A percentile compares a stretch with the other conserved stretches of the same genome.
phyloP scores from a whole-genome alignment of 345 rosid genomes.

The Pistacia integerrima region DNA sequence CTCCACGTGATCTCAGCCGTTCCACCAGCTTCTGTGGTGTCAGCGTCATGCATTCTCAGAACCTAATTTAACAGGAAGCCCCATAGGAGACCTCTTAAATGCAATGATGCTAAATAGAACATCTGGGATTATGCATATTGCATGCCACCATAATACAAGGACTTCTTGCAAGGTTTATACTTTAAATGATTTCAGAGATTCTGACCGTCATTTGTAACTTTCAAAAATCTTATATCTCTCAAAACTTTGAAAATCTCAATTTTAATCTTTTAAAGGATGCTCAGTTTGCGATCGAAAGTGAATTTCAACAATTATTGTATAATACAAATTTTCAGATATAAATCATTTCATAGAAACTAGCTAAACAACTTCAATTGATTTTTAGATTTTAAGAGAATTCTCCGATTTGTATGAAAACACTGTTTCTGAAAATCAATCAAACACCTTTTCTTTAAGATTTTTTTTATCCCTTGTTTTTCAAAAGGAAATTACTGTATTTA shows the following conservation, averaged over 20 bases:
- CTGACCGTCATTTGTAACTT: background rate
- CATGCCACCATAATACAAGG: constrained; percentile 12
- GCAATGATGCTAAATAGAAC: constrained; percentile 44
- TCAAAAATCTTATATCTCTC: background rate
- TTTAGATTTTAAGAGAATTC: too few relatives aligned
- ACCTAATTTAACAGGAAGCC: constrained; percentile 90
- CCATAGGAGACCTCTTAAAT: constrained; percentile 87
- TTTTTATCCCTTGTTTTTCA: too few relatives aligned
- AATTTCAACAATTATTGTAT: too few relatives aligned
- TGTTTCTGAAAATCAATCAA: too few relatives aligned
- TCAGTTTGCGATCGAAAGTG: too few relatives aligned
- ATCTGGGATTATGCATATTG: constrained; percentile 18
- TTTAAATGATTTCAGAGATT: background rate
- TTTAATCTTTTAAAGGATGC: background rate
- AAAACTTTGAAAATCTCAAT: background rate
- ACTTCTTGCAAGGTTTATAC: constrained; percentile 10
- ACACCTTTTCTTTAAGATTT: too few relatives aligned
- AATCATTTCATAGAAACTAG: too few relatives aligned
- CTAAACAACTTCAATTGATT: too few relatives aligned
- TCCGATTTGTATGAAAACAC: too few relatives aligned
- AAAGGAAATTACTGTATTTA: background rate
- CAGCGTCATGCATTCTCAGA: constrained; percentile 89
- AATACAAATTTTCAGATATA: too few relatives aligned
- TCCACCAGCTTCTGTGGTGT: constrained; percentile 96
- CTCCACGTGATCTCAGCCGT: constrained; percentile 75